These are phyloP conservation scores for Filobasidium uniguttulatum DNA, from an alignment of 1,284 basidiomycete genomes.

Conservation along the genomic window DNA sequence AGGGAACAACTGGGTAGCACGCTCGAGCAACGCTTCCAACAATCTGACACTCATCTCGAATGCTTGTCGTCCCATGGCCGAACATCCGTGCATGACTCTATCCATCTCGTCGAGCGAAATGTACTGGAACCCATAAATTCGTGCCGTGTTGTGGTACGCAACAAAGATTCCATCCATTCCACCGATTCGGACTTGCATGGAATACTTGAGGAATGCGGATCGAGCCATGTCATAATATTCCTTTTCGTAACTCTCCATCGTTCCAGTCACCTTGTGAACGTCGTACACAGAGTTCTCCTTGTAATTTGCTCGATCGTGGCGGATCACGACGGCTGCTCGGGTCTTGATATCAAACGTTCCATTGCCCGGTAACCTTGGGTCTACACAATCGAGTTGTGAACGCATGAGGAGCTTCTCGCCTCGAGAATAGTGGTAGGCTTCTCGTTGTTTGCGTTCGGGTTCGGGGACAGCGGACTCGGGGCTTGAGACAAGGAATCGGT, in stretches of 20 bases:
- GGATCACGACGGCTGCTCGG: slow-evolving; percentile 68
- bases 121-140: slow-evolving; percentile 91
- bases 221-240: slow-evolving; percentile 80
- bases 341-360: slow-evolving; percentile 97
- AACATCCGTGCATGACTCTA: slow-evolving; percentile 54
- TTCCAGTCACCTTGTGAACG: slow-evolving; percentile 51
- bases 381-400: slow-evolving; percentile 83
- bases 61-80: slow-evolving; percentile 52
- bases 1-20: slow-evolving; percentile 53
- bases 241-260: slow-evolving; percentile 62
- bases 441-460: slow-evolving; percentile 39
- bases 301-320: slow-evolving; percentile 75
- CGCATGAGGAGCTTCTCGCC: slow-evolving; percentile 73
- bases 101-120: slow-evolving; percentile 80
- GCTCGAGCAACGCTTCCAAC: slow-evolving; percentile 55
- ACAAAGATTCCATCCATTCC: slow-evolving; percentile 95
- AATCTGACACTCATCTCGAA: slow-evolving; percentile 64
- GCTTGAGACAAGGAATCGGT: slow-evolving; percentile 45
- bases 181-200: slow-evolving; percentile 90
- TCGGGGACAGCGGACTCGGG: slow-evolving; percentile 33
- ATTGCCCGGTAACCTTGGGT: slow-evolving; percentile 66
- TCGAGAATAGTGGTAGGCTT: slow-evolving; percentile 72
- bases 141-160: slow-evolving; percentile 83
- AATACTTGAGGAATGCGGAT: slow-evolving; percentile 89
- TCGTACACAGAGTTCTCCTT: slow-evolving; percentile 67